Evolutionary conservation across 1,284 basidiomycete genomes (phyloP), one percentile per base, ranked within the genome.

Genomic region (Flammula alnicola): DNA sequence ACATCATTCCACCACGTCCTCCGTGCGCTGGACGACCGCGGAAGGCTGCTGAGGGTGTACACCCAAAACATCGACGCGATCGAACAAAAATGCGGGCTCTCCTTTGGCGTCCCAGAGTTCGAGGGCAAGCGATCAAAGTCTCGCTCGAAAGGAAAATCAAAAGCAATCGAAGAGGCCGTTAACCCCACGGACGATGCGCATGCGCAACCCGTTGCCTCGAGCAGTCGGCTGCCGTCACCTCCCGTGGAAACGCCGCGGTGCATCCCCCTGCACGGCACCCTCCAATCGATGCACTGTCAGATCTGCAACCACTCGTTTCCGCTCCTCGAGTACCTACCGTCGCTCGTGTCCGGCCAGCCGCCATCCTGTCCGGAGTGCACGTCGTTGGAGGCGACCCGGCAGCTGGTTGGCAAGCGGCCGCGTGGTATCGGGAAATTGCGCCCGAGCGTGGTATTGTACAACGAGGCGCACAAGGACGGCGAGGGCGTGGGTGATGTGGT

Each of bases 1-100:
- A 95, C 95, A 3, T 73, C 84, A 1, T 97, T 97, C 59, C 95
- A 98, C 63, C 70, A 76, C 5, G 75, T 91, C 20, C 81, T 98
- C 19, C 86, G 86, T 33, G 64, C 77, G 10, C 80, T 97, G 17
- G 92, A 97, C 62, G 75, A 84, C 47, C 78, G 87, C 38, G 88
- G 91, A 2, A 80, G 84, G 39, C 80, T 98, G 1, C 78, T 95
- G 35, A 81, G 95, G 22, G 91, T 95, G 3, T 98, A 97, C 69
- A 96, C 95, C 0, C 95, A 98, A 73, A 95, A 96, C 69, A 95
- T 97, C 54, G 94, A 98, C 64, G 88, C 86, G 11, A 83, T 98
- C 42, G 94, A 97, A 65, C 77, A 77, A 52, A 93, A 93, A 63
- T 88, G 84, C 10, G 94, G 94, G 3, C 78, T 97, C 5, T 82